Conservation (phyloP, 2,329 filamentous ascomycete genomes). For the Microthyrium microscopicum region DNA sequence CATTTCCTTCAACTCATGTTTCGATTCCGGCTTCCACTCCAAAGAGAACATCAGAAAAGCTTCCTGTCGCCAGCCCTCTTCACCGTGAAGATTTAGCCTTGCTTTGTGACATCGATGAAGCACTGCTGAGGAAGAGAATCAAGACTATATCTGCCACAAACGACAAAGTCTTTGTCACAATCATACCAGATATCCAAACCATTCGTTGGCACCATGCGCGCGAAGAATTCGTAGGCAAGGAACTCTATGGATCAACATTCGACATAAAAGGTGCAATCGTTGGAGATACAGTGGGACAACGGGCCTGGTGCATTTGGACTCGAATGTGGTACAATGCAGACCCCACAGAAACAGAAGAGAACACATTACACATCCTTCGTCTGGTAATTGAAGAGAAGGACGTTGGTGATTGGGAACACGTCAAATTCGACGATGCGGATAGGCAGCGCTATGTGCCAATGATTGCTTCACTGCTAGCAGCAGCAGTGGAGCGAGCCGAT, state of each 20-base stretch:
- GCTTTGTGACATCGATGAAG: slow-evolving; percentile 48
- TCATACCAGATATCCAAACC: slow-evolving; percentile 50
- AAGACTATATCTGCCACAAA: slow-evolving; percentile 19
- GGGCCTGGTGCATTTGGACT: slow-evolving; percentile 62
- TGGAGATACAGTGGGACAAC: slow-evolving; percentile 29
- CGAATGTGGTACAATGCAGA: slow-evolving; percentile 45
- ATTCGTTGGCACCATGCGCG: slow-evolving; percentile 65
- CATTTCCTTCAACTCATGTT: slow-evolving; percentile 58
- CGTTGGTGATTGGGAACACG: slow-evolving; percentile 6
- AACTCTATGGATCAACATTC: slow-evolving; percentile 42
- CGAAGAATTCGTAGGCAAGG: slow-evolving; percentile 58
- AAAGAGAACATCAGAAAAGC: background rate
- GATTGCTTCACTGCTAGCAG: slow-evolving; percentile 45
- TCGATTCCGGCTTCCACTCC: slow-evolving; percentile 34
- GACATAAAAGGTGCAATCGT: slow-evolving; percentile 55
- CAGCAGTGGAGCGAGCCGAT: slow-evolving; percentile 53
- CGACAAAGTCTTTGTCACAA: slow-evolving; percentile 41
- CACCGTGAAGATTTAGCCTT: slow-evolving; percentile 42
- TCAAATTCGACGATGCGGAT: slow-evolving; percentile 20
- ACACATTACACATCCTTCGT: slow-evolving; percentile 53
- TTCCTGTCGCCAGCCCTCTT: slow-evolving; percentile 26
- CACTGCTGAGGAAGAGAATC: slow-evolving; percentile 40
- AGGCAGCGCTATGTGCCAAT: slow-evolving; percentile 31
- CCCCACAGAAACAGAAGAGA: slow-evolving; percentile 37
- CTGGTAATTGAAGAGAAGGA: slow-evolving; percentile 40